These are phyloP conservation scores for Melampsora americana DNA, from an alignment of 1,284 basidiomycete genomes.

Conservation along the genomic window DNA sequence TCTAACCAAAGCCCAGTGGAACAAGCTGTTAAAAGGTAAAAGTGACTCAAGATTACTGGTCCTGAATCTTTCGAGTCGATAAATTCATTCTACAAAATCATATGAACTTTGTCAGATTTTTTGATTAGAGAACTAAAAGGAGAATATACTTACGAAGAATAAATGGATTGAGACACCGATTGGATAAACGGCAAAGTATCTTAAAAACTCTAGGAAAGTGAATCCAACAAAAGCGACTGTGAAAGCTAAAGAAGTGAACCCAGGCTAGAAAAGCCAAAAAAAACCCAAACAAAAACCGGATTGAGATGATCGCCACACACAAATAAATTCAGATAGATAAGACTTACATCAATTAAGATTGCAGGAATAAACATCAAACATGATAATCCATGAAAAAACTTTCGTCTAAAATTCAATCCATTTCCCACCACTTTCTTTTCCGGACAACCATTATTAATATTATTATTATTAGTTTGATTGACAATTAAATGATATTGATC, in stretches of 20 bases:
- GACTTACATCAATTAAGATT: conserved; percentile 80
- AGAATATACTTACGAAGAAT: conserved; percentile 63
- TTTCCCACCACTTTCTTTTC: neutral
- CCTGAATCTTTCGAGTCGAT: conserved; percentile 92
- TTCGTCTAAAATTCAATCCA: conserved; percentile 80
- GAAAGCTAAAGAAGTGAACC: conserved; percentile 91
- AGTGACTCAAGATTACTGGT: conserved; percentile 93
- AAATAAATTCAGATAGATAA: conserved; percentile 43
- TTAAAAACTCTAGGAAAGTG: conserved; percentile 91
- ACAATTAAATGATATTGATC: conserved; percentile 51
- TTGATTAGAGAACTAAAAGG: neutral
- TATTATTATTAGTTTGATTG: conserved; percentile 79
- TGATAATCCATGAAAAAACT: conserved; percentile 94
- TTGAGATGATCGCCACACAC: conserved; percentile 20
- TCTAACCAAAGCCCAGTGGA: conserved; percentile 93
- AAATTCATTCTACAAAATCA: conserved; percentile 68
- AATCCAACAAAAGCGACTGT: conserved; percentile 88
- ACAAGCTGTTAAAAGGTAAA: conserved; percentile 92
- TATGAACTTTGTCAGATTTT: neutral
- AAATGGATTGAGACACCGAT: conserved; percentile 89
- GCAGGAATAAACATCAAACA: conserved; percentile 95
- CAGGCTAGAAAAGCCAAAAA: conserved; percentile 64
- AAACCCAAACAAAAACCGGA: conserved; percentile 2
- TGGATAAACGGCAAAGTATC: conserved; percentile 97
- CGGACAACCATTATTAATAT: conserved; percentile 61